These are phyloP conservation scores for Crithidia expoeki DNA, from an alignment of 208 protist species.

Conservation along the genomic window DNA sequence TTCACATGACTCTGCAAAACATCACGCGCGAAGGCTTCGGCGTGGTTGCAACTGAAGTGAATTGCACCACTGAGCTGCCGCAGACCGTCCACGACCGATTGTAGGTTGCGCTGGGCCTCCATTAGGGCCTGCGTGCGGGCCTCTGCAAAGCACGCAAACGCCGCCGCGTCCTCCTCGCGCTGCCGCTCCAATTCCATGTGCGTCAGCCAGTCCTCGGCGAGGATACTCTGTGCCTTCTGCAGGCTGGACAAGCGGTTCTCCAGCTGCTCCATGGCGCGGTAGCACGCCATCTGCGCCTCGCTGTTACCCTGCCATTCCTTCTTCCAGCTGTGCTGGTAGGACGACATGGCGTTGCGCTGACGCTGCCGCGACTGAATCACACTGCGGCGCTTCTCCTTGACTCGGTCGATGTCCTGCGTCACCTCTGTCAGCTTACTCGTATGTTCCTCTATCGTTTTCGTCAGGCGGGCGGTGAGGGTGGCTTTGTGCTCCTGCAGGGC, in stretches of 20 bases:
- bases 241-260: conserved; percentile 63
- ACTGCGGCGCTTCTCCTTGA: conserved; percentile 38
- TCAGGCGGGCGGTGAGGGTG: conserved; percentile 26
- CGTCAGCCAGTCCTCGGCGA: conserved; percentile 64
- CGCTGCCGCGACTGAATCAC: conserved; percentile 35
- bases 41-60: conserved; percentile 35
- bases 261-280: conserved; percentile 73
- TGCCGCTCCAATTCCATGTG: conserved; percentile 52
- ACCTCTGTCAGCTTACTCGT: conserved; percentile 20
- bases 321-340: conserved; percentile 53
- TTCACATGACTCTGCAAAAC: conserved; percentile 39
- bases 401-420: conserved; percentile 40
- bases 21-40: conserved; percentile 45
- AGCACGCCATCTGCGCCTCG: conserved; percentile 67
- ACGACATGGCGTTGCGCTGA: conserved; percentile 37
- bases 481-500: conserved; percentile 35
- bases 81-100: conserved; percentile 35
- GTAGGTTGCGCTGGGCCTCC: conserved; percentile 47
- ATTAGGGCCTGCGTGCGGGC: conserved; percentile 41
- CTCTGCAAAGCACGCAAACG: conserved; percentile 63
- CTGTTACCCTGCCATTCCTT: conserved; percentile 60
- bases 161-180: conserved; percentile 50
- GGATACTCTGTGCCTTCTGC: conserved; percentile 45
- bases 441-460: conserved; percentile 19
- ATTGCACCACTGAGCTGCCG: conserved; percentile 39